Percentiles rank a stretch among this genome's conserved stretches.
Evolutionary conservation across 495 filamentous ascomycete species (phyloP).

Genomic region (Xanthoparmelia taractica): DNA sequence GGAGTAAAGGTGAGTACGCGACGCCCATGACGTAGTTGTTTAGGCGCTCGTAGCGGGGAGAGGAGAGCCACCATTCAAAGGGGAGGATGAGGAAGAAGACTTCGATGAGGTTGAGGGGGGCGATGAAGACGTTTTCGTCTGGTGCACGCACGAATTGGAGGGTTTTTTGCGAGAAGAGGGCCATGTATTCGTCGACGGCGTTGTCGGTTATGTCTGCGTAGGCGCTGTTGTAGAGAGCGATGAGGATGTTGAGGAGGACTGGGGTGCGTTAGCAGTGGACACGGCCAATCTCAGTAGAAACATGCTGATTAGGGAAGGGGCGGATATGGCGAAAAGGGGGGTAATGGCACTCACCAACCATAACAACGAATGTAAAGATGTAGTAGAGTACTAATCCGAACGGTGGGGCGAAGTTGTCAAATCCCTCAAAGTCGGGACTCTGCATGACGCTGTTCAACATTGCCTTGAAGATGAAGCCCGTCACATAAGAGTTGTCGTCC

Average conservation of each 20-base stretch:
- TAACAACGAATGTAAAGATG: conserved; percentile 93
- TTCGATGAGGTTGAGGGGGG: conserved; percentile 91
- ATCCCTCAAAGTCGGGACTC: conserved; percentile 81
- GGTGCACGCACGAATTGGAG: conserved; percentile 94
- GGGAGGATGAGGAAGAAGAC: conserved; percentile 70
- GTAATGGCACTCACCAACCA: conserved; percentile 54
- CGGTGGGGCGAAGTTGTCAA: conserved; percentile 67
- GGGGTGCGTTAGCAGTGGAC: background rate
- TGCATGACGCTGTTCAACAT: conserved; percentile 91
- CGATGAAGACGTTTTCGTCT: conserved; percentile 96
- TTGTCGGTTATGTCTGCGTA: conserved; percentile 95
- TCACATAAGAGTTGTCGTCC: conserved; percentile 55
- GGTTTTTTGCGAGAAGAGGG: conserved; percentile 81
- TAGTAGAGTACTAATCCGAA: conserved; percentile 92
- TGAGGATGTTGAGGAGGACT: conserved; percentile 46
- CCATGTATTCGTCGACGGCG: conserved; percentile 90
- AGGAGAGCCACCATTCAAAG: conserved; percentile 91
- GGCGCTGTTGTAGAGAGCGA: conserved; percentile 92
- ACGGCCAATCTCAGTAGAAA: background rate
- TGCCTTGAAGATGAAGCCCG: conserved; percentile 68
- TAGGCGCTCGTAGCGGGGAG: conserved; percentile 58
- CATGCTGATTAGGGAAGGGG: background rate
- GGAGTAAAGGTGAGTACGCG: conserved; percentile 76
- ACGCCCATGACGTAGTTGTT: conserved; percentile 83
- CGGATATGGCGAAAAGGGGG: no score